Percentiles rank a stretch among this genome's conserved stretches.
These are phyloP conservation scores for Sporisorium scitamineum DNA, from an alignment of 1,284 basidiomycete genomes.

Conservation along the genomic window DNA sequence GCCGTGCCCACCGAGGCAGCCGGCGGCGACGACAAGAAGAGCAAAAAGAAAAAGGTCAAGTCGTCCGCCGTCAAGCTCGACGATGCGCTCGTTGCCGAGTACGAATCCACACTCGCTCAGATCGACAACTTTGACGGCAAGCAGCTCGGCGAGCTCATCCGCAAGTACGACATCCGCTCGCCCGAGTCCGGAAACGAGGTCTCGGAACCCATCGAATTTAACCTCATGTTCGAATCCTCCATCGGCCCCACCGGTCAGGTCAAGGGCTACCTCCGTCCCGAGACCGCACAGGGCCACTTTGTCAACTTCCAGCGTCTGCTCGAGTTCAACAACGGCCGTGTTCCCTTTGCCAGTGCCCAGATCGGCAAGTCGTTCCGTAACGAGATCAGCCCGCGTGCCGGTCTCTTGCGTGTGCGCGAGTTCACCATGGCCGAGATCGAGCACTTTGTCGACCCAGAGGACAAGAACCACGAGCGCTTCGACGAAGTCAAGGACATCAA, in stretches of 20 bases:
- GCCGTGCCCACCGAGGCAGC: constrained; percentile 28
- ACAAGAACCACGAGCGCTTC: constrained; percentile 91
- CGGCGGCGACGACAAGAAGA: constrained; percentile 73
- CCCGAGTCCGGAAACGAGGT: constrained; percentile 94
- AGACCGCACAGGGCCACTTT: constrained; percentile 99
- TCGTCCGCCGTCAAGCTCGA: constrained; percentile 80
- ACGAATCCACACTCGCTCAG: constrained; percentile 86
- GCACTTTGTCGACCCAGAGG: constrained; percentile 94
- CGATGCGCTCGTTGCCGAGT: constrained; percentile 81
- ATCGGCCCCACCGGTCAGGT: constrained; percentile 98
- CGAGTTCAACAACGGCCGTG: constrained; percentile 95
- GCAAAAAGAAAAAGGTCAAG: constrained; percentile 86
- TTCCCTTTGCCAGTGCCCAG: constrained; percentile 97
- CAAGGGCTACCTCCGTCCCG: constrained; percentile 95
- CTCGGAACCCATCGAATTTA: constrained; percentile 92
- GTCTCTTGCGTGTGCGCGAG: constrained; percentile 94
- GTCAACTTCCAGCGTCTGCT: constrained; percentile 97
- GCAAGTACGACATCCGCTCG: constrained; percentile 84
- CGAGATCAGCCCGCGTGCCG: constrained; percentile 96
- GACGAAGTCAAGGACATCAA: constrained; percentile 81
- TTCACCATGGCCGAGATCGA: constrained; percentile 99
- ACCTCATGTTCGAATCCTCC: constrained; percentile 97
- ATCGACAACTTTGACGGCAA: constrained; percentile 94
- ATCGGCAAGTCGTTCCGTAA: constrained; percentile 97
- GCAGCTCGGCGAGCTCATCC: constrained; percentile 88